These are phyloP conservation scores for Calocera viscosa DNA, from an alignment of 768 basidiomycete genomes.

Conservation along the genomic window DNA sequence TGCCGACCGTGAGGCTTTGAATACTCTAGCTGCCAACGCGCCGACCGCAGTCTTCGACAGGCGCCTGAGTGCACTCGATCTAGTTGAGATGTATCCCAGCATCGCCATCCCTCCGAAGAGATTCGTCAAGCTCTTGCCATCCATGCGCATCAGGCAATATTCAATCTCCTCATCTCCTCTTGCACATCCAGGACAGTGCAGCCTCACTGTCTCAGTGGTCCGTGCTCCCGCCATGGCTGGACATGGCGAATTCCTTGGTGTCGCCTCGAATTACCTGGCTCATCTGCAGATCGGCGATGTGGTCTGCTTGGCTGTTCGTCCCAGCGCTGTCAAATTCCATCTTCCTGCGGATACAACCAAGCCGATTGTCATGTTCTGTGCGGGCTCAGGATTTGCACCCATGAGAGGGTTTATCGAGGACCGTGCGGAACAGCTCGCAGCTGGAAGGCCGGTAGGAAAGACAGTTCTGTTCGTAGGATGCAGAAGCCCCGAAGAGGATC, in stretches of 20 bases:
- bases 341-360: conserved; percentile 31
- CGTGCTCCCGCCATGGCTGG: conserved; percentile 31
- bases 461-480: conserved; percentile 40
- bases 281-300: conserved; percentile 32
- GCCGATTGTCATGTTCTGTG: conserved; percentile 38
- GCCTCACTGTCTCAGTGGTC: conserved; percentile 36
- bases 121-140: conserved; percentile 34
- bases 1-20: conserved; percentile 23
- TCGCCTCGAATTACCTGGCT: conserved; percentile 37
- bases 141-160: conserved; percentile 41
- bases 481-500: conserved; percentile 32
- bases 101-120: conserved; percentile 30
- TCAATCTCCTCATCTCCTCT: conserved; percentile 41
- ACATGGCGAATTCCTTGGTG: conserved; percentile 33
- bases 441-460: conserved; percentile 33
- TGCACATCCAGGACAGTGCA: conserved; percentile 32
- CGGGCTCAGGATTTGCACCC: conserved; percentile 39
- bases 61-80: conserved; percentile 33
- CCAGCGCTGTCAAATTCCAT: conserved; percentile 33
- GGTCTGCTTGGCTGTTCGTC: conserved; percentile 31
- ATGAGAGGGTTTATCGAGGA: conserved; percentile 43
- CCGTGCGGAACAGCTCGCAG: conserved; percentile 35
- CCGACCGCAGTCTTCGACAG: conserved; percentile 27
- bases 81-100: conserved; percentile 31
- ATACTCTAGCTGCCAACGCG: conserved; percentile 27